Evolutionary conservation across 129 eudicot genomes (phyloP), one percentile per base, ranked within the genome.

Genomic region (Cynara cardunculus): DNA sequence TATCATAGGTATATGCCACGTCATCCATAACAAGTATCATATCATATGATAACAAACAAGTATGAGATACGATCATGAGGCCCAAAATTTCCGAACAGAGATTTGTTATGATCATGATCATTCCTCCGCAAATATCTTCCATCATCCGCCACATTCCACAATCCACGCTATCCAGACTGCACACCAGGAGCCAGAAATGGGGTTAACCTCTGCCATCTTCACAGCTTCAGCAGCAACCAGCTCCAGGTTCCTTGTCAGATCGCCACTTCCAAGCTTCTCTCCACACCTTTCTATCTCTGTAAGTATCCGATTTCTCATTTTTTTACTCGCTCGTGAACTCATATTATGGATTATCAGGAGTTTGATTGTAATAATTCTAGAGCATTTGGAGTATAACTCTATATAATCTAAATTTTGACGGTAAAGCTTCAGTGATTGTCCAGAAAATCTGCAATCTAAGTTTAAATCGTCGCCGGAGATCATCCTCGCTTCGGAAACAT

Each of bases 391-490:
- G 53, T 41, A 68, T 46, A 74, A 67, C 49, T 65, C 7, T 3
- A 41, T 67, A 53, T 74, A 26, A 83, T 77, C 28, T 77, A 74
- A 83, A 77, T 79, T 28, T 89, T 92, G 89, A 92, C 94, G 70
- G 72, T 81, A 72, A 88, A 78, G 68, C 85, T 92, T 88, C 97
- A 92, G 95, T 80, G 85, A 76, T 86, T 82, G 82, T 85, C 79
- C 95, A 92, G 97, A 86, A 74, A 90, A 87, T 78, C 44, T 44
- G 85, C 97, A 83, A 72, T 74, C 71, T 78, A 32, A 84, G 69
- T 35, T 19, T 27, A 10, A 76, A 59, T 25, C 82, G 71, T 66
- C 59, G 30, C 22, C 82, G 59, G 71, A 83, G 78, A 83, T 37
- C 76, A 83, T 37, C 71, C 16, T 61, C 81, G 25, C 22, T 34